phyloP scores from a whole-genome alignment of 2,329 filamentous ascomycete species.

The Grosmannia penicillata region DNA sequence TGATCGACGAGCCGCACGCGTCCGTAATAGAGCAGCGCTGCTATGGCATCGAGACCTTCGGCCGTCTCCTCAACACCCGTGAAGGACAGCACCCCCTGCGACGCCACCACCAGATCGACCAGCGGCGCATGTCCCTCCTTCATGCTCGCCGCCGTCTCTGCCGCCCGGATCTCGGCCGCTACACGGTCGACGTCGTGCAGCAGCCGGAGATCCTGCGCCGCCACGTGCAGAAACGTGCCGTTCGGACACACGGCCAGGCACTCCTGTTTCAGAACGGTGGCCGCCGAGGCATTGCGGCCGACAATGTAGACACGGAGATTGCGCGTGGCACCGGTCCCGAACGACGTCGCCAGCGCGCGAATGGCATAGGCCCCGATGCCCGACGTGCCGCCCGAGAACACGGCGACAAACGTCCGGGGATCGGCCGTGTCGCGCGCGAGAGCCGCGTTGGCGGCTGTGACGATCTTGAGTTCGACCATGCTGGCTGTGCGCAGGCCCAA shows the following conservation, averaged over 20 bases:
- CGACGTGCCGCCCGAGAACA: constrained; percentile 11
- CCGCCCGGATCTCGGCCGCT: constrained; percentile 14
- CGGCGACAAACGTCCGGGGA: constrained; percentile 8
- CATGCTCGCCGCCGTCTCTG: constrained; percentile 12
- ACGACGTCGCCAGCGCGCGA: constrained; percentile 6
- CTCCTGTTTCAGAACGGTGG: constrained; percentile 15
- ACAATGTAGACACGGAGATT: constrained; percentile 18
- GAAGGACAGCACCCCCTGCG: constrained; percentile 12
- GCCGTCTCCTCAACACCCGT: constrained; percentile 13
- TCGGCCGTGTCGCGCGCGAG: constrained; percentile 1
- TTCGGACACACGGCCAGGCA: constrained; percentile 15
- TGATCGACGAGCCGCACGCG: constrained; percentile 17
- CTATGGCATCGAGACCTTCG: constrained; percentile 17
- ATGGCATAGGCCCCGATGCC: constrained; percentile 11
- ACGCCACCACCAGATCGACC: constrained; percentile 19
- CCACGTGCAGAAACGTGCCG: constrained; percentile 19
- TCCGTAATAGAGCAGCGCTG: constrained; percentile 18
- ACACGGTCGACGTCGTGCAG: constrained; percentile 20
- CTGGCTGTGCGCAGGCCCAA: too few species aligned
- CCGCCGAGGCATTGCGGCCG: constrained; percentile 8
- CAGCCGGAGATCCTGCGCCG: constrained; percentile 16
- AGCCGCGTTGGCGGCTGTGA: constrained; percentile 7
- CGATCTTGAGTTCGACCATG: constrained; percentile 6
- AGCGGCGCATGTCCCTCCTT: constrained; percentile 8
- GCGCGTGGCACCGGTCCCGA: constrained; percentile 3